Evolutionary conservation across 2,329 filamentous ascomycete genomes (phyloP).

Genomic region (Colletotrichum sp.): DNA sequence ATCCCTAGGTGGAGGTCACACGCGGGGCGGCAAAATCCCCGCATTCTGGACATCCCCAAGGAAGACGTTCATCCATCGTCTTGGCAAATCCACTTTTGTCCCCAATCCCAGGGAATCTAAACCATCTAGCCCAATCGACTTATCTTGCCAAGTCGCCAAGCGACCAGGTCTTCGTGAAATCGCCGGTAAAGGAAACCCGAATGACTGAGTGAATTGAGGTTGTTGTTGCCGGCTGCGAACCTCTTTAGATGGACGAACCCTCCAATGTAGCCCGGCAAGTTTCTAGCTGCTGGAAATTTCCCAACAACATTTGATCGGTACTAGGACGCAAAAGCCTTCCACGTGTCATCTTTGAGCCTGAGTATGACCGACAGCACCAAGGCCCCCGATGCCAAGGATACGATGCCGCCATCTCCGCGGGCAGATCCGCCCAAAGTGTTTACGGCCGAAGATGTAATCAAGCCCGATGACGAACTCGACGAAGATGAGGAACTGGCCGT

Average conservation of each 20-base stretch:
- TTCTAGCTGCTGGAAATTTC: neutral
- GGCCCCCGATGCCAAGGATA: neutral
- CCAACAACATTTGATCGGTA: neutral
- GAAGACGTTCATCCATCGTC: neutral
- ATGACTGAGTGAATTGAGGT: neutral
- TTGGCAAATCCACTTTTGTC: neutral
- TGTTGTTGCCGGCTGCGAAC: neutral
- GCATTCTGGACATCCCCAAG: neutral
- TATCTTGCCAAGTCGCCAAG: neutral
- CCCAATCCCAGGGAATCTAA: neutral
- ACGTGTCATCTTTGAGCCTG: neutral
- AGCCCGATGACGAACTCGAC: neutral
- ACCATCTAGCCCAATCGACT: neutral
- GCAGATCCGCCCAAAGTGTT: neutral
- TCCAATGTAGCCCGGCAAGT: neutral
- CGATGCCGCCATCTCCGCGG: neutral
- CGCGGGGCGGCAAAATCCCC: neutral
- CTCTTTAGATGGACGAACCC: neutral
- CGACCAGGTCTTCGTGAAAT: neutral
- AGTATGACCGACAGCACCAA: neutral
- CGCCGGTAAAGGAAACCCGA: neutral
- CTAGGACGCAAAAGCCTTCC: accelerated
- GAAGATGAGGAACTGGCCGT: neutral
- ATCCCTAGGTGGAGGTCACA: neutral
- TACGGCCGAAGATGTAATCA: neutral